Evolutionary conservation across 2,329 filamentous ascomycete genomes (phyloP), one percentile per base, ranked within the genome.

Genomic region (Daldinia sp.): DNA sequence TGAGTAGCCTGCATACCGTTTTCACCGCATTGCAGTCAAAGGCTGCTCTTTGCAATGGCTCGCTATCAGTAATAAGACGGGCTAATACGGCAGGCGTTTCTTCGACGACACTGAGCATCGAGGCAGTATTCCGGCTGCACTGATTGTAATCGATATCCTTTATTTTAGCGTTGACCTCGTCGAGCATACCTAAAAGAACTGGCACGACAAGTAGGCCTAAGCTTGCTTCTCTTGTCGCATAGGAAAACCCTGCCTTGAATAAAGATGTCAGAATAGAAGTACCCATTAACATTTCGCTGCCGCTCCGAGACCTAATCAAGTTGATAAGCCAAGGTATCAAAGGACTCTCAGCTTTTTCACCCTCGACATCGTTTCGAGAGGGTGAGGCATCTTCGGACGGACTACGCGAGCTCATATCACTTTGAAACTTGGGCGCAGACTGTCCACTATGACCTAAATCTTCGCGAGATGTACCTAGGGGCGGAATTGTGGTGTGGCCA

Each of bases 41-140:
- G 0, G 93, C 93, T 34, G 92, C 89, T 70, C 89, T 91, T 76
- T 98, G 94, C 54, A 98, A 82, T 61, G 86, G 84, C 63, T 90
- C 87, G 74, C 89, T 93, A 71, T 95, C 92, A 23, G 88, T 87
- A 15, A 97, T 87, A 35, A 98, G 82, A 45, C 89, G 87, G 13
- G 93, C 92, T 56, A 98, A 81, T 9, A 96, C 85, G 1, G 87
- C 84, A 6, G 94, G 92, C 1, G 91, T 88, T 64, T 87, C 86
- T 74, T 94, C 91, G 57, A 88, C 82, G 10, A 93, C 81, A 7
- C 79, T 75, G 70, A 85, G 82, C 19, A 80, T 79, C 10, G 78
- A 71, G 10, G 80, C 77, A 27, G 73, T 76, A 27, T 75, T 64
- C 11, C 48, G 63, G 23, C 53, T 64, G 51, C 53, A 50, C 32